phyloP scores from a whole-genome alignment of 2,329 filamentous ascomycete species.

The Ascochyta koolunga region DNA sequence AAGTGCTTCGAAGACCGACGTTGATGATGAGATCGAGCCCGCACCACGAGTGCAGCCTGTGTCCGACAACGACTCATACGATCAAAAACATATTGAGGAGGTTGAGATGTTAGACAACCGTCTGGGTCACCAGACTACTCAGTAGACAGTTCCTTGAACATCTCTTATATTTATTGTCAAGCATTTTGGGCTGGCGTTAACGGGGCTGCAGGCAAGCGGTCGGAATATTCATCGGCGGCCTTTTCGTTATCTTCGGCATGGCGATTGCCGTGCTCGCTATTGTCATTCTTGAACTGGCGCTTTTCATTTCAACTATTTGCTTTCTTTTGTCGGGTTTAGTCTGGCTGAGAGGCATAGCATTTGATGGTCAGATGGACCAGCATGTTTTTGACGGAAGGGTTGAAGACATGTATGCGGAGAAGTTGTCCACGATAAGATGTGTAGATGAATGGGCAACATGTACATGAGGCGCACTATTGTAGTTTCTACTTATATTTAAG shows the following conservation, averaged over 20 bases:
- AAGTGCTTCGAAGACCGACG: constrained; percentile 11
- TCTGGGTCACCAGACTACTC: constrained; percentile 38
- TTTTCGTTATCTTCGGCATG: constrained; percentile 9
- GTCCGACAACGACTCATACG: constrained; percentile 27
- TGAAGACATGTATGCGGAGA: background rate
- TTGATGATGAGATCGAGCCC: constrained; percentile 36
- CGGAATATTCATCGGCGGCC: constrained; percentile 12
- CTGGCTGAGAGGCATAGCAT: background rate
- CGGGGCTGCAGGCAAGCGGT: constrained; percentile 11
- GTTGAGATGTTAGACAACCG: constrained; percentile 34
- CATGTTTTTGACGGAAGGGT: background rate
- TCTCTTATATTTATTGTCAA: background rate
- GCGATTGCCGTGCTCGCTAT: constrained; percentile 1
- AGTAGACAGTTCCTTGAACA: constrained; percentile 22
- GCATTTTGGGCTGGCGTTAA: constrained; percentile 23
- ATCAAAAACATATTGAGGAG: constrained; percentile 45
- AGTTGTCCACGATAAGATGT: constrained; percentile 1
- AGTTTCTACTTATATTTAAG: background rate
- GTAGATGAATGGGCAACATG: constrained; percentile 6
- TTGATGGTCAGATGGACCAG: background rate
- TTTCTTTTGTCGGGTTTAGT: constrained; percentile 2
- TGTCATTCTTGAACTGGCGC: constrained; percentile 5
- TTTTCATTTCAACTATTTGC: constrained; percentile 4
- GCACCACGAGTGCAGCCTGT: constrained; percentile 33
- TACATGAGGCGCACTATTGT: constrained; percentile 1